Evolutionary conservation across 2,329 filamentous ascomycete genomes (phyloP).

Genomic region (Colletotrichum horii): DNA sequence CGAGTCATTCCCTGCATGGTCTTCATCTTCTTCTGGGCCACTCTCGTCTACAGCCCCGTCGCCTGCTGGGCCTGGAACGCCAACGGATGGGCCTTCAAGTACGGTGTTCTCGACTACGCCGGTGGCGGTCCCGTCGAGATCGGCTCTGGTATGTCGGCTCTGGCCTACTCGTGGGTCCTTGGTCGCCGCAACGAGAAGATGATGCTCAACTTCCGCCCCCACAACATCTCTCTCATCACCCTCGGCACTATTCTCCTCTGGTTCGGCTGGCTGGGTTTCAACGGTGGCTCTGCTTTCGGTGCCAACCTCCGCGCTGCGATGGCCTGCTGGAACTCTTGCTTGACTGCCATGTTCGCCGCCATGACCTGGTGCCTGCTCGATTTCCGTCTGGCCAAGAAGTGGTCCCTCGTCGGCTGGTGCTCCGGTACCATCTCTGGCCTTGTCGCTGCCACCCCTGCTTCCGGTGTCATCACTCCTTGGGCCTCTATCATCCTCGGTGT

Average conservation of each 20-base stretch:
- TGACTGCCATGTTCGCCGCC: conserved; percentile 89
- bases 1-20: conserved; percentile 93
- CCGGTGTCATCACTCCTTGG: conserved; percentile 72
- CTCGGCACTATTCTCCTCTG: conserved; percentile 94
- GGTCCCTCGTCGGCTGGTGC: conserved; percentile 81
- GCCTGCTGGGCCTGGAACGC: conserved; percentile 97
- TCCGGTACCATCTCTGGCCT: conserved; percentile 75
- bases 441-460: conserved; percentile 72
- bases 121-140: conserved; percentile 98
- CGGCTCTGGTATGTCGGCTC: conserved; percentile 86
- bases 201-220: conserved; percentile 99
- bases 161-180: conserved; percentile 95
- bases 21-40: conserved; percentile 96
- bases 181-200: conserved; percentile 97
- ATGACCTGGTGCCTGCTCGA: conserved; percentile 96
- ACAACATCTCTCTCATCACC: conserved; percentile 97
- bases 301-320: conserved; percentile 93
- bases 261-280: conserved; percentile 99
- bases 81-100: conserved; percentile 91
- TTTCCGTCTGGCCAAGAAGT: conserved; percentile 92
- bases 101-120: conserved; percentile 94
- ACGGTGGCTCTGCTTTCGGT: conserved; percentile 93
- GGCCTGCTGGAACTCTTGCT: conserved; percentile 97
- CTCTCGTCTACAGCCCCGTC: conserved; percentile 94
- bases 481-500: conserved; percentile 71